A percentile compares a stretch with the other conserved stretches of the same genome.
These are phyloP conservation scores for Fraxinus paxiana DNA, from an alignment of 305 asterid genomes.

Conservation along the genomic window DNA sequence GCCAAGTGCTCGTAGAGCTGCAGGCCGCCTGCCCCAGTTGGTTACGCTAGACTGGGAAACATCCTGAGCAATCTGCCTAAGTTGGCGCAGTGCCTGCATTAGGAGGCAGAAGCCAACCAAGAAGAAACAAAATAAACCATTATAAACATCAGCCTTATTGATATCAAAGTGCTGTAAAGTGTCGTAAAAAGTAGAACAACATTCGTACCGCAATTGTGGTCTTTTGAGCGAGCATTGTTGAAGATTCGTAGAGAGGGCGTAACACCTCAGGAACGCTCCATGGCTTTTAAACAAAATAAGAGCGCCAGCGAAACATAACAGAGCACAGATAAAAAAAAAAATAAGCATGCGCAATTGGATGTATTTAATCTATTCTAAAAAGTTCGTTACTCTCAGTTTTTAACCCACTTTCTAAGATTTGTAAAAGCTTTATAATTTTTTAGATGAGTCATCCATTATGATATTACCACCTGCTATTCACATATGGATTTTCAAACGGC, in stretches of 20 bases:
- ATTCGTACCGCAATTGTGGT: constrained; percentile 66
- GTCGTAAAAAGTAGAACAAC: constrained; percentile 12
- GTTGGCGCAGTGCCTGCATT: constrained; percentile 77
- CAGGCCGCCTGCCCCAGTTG: constrained; percentile 84
- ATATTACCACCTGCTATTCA: background rate
- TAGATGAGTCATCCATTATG: background rate
- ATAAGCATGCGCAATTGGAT: background rate
- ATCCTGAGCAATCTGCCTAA: constrained; percentile 79
- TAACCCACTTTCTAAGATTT: background rate
- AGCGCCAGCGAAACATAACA: background rate
- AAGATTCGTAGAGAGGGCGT: constrained; percentile 81
- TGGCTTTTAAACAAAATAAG: constrained; percentile 36
- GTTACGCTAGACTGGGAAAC: constrained; percentile 58
- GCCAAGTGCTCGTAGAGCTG: constrained; percentile 77
- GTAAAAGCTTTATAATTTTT: background rate
- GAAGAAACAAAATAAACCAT: background rate
- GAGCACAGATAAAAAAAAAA: background rate
- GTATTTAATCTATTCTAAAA: background rate
- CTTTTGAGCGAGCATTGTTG: constrained; percentile 75
- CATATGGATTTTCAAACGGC: background rate
- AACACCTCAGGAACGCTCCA: constrained; percentile 84
- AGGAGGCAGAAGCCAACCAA: background rate
- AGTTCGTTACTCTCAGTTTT: background rate
- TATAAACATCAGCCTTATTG: background rate
- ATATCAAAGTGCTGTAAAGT: background rate